Evolutionary conservation across 2,329 filamentous ascomycete species (phyloP).

Genomic region (Fusarium sp.): DNA sequence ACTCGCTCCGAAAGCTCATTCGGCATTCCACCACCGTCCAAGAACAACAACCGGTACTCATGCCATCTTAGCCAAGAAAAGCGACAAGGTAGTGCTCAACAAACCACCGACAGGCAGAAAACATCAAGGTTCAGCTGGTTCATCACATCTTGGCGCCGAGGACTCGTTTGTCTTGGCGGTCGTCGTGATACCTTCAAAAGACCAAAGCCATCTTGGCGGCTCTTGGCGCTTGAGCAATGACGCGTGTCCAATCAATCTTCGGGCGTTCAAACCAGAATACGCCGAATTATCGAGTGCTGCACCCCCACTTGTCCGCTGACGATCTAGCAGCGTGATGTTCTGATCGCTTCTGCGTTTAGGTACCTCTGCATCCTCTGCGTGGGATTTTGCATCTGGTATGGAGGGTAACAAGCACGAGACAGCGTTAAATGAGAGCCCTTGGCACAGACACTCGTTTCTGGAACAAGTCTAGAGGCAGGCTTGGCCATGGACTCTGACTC

Average conservation of each 20-base stretch:
- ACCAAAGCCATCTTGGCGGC: conserved; percentile 25
- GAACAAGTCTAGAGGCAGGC: conserved; percentile 28
- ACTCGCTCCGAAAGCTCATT: not conserved
- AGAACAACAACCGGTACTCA: conserved; percentile 1
- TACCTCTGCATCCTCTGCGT: conserved; percentile 8
- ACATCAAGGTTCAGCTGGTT: conserved; percentile 40
- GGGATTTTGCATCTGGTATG: conserved; percentile 6
- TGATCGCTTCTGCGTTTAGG: conserved; percentile 6
- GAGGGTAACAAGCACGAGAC: not conserved
- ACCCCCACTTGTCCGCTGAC: conserved; percentile 1
- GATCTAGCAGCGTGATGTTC: not conserved
- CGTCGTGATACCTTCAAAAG: conserved; percentile 30
- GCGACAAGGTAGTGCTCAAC: conserved; percentile 16
- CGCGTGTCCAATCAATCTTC: conserved; percentile 28
- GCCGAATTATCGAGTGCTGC: conserved; percentile 7
- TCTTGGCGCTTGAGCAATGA: conserved; percentile 39
- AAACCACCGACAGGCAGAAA: conserved; percentile 30
- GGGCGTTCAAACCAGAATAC: conserved; percentile 5
- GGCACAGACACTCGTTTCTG: conserved; percentile 19
- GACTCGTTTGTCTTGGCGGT: conserved; percentile 15
- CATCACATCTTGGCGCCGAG: conserved; percentile 27
- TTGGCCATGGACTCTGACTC: conserved; percentile 13
- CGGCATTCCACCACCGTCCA: conserved; percentile 27
- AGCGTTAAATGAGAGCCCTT: not conserved
- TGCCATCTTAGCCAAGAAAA: not conserved